Evolutionary conservation across 2,329 filamentous ascomycete genomes (phyloP).

Genomic region (Cordyceps cateniannulata): DNA sequence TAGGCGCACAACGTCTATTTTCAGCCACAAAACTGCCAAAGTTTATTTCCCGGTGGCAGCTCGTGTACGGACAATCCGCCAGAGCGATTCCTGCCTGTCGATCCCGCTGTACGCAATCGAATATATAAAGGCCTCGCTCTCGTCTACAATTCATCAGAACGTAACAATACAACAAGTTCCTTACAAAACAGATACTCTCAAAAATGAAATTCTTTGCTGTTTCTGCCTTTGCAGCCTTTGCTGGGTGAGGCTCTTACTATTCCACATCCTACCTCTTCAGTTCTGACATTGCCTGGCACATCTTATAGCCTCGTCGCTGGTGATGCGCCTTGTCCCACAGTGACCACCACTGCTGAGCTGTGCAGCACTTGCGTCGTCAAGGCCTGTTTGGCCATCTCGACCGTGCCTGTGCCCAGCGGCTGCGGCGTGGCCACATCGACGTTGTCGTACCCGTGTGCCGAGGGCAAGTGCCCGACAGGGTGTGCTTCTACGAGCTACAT

Average conservation of each 20-base stretch:
- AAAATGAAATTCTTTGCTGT: neutral
- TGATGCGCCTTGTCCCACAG: slow-evolving; percentile 25
- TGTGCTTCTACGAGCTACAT: slow-evolving; percentile 21
- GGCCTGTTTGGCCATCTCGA: slow-evolving; percentile 24
- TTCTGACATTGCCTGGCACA: neutral
- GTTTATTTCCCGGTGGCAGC: neutral
- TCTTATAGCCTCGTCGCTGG: neutral
- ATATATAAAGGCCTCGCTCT: neutral
- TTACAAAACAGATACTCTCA: neutral
- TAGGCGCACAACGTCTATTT: neutral
- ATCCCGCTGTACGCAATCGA: neutral
- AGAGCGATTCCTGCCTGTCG: too few species aligned
- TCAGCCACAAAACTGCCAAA: neutral
- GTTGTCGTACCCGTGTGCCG: slow-evolving; percentile 19
- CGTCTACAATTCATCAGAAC: neutral
- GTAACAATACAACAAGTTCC: too few species aligned
- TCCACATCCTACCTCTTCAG: too few species aligned
- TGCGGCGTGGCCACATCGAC: slow-evolving; percentile 26
- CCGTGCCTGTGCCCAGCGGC: slow-evolving; percentile 24
- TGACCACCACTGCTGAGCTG: slow-evolving; percentile 24
- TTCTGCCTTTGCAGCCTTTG: neutral
- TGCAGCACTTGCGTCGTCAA: slow-evolving; percentile 28
- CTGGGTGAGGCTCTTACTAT: neutral
- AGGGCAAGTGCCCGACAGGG: slow-evolving; percentile 18
- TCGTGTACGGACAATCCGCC: neutral